These are phyloP conservation scores for Colletotrichum ledebouriae DNA, from an alignment of 2,329 filamentous ascomycete species.

Conservation along the genomic window DNA sequence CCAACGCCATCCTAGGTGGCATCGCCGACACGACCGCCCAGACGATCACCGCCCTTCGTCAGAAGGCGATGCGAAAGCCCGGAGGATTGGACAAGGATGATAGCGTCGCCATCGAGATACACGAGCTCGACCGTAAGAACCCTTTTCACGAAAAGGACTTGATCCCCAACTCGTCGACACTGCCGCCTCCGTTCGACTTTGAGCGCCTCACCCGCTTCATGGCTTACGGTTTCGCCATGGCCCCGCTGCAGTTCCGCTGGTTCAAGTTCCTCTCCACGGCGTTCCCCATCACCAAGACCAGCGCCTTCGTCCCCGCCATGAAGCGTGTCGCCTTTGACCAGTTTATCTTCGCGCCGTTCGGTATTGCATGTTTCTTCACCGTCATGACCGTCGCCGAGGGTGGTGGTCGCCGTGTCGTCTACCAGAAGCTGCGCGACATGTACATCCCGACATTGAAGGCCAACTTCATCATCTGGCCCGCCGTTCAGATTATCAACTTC, in stretches of 20 bases:
- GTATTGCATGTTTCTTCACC: conserved; percentile 90
- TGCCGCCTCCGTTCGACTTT: conserved; percentile 92
- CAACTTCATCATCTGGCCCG: conserved; percentile 95
- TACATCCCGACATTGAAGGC: conserved; percentile 95
- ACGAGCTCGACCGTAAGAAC: conserved; percentile 87
- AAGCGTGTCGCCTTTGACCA: conserved; percentile 95
- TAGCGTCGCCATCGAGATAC: conserved; percentile 86
- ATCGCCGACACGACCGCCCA: conserved; percentile 97
- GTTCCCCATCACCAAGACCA: conserved; percentile 87
- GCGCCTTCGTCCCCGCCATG: conserved; percentile 81
- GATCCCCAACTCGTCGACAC: conserved; percentile 71
- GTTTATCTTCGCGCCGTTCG: conserved; percentile 90
- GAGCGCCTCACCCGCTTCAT: conserved; percentile 95
- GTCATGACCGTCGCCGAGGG: conserved; percentile 98
- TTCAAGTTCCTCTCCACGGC: conserved; percentile 85
- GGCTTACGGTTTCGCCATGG: conserved; percentile 97
- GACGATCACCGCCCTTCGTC: conserved; percentile 85
- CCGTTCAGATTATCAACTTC: conserved; percentile 97
- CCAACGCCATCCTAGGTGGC: conserved; percentile 94
- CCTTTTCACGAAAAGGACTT: conserved; percentile 75
- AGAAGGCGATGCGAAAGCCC: conserved; percentile 74
- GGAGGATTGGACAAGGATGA: conserved; percentile 74
- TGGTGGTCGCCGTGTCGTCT: conserved; percentile 83
- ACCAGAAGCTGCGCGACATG: conserved; percentile 90
- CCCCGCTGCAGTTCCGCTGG: conserved; percentile 95